Base-by-base conservation (phyloP, 148 eudicot genomes). In the Rhododendron henanense region DNA sequence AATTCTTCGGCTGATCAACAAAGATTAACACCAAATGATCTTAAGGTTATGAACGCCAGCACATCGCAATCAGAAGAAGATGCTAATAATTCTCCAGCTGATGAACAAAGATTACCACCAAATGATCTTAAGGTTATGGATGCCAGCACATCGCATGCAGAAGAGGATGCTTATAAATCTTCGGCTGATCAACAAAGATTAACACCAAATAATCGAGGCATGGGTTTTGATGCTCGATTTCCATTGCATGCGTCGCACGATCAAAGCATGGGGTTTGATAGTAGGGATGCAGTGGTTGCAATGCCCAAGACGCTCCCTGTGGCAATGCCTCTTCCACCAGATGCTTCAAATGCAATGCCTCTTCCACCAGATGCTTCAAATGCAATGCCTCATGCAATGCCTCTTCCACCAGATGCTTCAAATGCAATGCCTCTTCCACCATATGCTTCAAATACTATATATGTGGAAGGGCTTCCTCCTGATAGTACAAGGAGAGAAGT, bases 391-490 rank as follows among this genome's bases (percentile, higher is more conserved):
- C 98, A 41, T 41, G 89, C 91, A 37, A 8, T 90, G 35, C 91
- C 91, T 65, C 98, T 92, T 75, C 98, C 98, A 81, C 88, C 88
- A 13, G 93, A 92, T 89, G 98, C 98, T 85, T 85, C 45, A 41
- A 41, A 41, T 41, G 89, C 91, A 31, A 8, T 89, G 41, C 91
- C 91, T 78, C 98, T 92, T 75, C 98, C 98, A 79, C 88, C 88
- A 13, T 92, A 92, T 89, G 98, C 98, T 85, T 85, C 94, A 13
- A 91, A 84, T 83, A 94, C 98, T 18, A 65, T 94, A 16, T 94
- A 92, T 83, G 89, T 93, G 63, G 96, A 93, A 87, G 94, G 96
- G 75, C 94, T 94, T 90, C 98, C 98, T 80, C 59, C 94, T 25
- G 86, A 93, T 90, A 80, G 91, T 88, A 89, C 91, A 11, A 91